Percentiles rank a stretch among this genome's conserved stretches.
Conservation (phyloP, 1,284 basidiomycete species). For the Apiotrichum gracile region DNA sequence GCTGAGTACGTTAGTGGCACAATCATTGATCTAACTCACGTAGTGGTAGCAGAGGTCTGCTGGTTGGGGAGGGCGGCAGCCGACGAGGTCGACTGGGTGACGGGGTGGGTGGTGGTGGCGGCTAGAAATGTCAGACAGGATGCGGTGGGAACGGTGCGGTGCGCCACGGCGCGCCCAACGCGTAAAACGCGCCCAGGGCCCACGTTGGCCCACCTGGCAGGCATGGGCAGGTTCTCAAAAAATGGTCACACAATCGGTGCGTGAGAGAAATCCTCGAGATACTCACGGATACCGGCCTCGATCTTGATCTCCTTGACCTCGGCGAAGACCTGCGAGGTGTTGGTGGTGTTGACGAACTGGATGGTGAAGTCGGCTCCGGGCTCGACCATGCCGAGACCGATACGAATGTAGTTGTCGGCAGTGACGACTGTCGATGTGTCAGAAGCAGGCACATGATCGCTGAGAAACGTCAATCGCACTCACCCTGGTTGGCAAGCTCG, state of each 20-base stretch:
- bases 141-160: too few relatives aligned
- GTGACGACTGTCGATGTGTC: conserved; percentile 23
- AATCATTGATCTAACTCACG: conserved; percentile 18
- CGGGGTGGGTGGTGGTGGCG: conserved; percentile 10
- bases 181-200: background rate
- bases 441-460: background rate
- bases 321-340: conserved; percentile 49
- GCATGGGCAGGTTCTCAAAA: too few relatives aligned
- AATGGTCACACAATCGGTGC: too few relatives aligned
- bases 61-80: too few relatives aligned
- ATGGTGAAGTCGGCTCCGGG: conserved; percentile 46
- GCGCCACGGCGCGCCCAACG: too few relatives aligned
- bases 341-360: conserved; percentile 50
- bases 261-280: too few relatives aligned
- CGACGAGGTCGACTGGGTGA: background rate
- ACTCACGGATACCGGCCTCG: conserved; percentile 31
- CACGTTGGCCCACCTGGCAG: background rate
- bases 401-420: conserved; percentile 22
- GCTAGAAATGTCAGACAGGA: background rate
- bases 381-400: conserved; percentile 26
- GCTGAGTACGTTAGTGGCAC: conserved; percentile 2
- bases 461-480: conserved; percentile 7
- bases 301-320: conserved; percentile 49
- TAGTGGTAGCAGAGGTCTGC: background rate
- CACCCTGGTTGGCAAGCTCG: conserved; percentile 39